Conservation (phyloP, 768 basidiomycete genomes). For the Phaeotremella skinneri region DNA sequence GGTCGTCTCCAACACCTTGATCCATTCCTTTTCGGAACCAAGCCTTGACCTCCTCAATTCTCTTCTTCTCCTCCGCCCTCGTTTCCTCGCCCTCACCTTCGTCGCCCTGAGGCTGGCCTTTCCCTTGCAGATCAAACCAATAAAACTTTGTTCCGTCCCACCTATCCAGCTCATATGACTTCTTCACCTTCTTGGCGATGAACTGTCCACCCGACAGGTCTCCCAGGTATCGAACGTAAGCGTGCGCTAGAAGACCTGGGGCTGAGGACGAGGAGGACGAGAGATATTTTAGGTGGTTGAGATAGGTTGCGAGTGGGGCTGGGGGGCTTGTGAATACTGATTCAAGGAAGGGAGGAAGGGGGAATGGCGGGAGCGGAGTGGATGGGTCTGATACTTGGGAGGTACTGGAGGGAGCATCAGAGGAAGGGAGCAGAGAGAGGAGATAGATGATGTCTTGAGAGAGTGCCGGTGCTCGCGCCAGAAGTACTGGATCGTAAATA, state of each 20-base stretch:
- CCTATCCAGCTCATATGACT: constrained; percentile 65
- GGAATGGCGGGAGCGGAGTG: constrained; percentile 40
- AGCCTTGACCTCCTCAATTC: constrained; percentile 68
- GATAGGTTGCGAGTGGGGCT: constrained; percentile 58
- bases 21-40: constrained; percentile 52
- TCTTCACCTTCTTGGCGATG: constrained; percentile 63
- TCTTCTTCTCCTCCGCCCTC: constrained; percentile 35
- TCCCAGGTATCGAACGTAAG: constrained; percentile 79
- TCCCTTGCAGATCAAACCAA: constrained; percentile 57
- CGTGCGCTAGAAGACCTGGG: constrained; percentile 67
- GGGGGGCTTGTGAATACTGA: constrained; percentile 58
- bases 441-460: constrained; percentile 68
- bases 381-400: constrained; percentile 1
- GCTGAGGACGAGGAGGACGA: constrained; percentile 47
- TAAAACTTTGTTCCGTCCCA: constrained; percentile 67
- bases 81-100: constrained; percentile 24
- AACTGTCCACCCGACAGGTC: constrained; percentile 76
- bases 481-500: constrained; percentile 68
- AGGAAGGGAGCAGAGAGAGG: constrained; percentile 56
- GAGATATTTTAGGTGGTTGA: constrained; percentile 60
- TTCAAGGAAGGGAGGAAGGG: constrained; percentile 55
- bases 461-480: constrained; percentile 63
- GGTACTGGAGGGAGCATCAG: constrained; percentile 14
- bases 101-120: constrained; percentile 58
- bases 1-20: constrained; percentile 41